A percentile compares a stretch with the other conserved stretches of the same genome.
Conservation (phyloP, 257 asterid species). For the Solanum rostratum region DNA sequence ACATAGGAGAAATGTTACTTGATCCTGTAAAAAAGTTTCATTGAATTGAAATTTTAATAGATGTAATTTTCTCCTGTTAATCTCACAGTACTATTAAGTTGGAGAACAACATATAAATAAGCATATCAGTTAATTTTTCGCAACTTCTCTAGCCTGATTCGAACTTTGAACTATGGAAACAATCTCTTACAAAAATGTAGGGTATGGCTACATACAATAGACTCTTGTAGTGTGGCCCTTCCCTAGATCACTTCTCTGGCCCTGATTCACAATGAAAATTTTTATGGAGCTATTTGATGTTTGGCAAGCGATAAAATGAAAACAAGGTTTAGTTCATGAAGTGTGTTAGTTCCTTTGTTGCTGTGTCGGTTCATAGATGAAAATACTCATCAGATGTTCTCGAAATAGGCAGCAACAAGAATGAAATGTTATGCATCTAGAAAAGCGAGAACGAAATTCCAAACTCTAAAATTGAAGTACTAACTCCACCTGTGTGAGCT, state of each 20-base stretch:
- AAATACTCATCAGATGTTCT: not conserved
- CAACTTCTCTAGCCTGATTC: not conserved
- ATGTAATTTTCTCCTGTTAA: not conserved
- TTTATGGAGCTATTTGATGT: not conserved
- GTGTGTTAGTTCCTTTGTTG: not conserved
- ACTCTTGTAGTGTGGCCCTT: not conserved
- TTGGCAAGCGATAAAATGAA: not conserved
- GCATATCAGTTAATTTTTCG: not conserved
- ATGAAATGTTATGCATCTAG: not conserved
- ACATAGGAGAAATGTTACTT: conserved; percentile 50
- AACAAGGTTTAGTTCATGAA: not conserved
- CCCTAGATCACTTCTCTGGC: not conserved
- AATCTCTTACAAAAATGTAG: not conserved
- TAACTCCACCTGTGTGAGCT: not conserved
- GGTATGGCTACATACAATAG: not conserved
- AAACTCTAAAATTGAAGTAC: not conserved
- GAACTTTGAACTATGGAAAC: not conserved
- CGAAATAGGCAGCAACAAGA: not conserved
- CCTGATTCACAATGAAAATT: not conserved
- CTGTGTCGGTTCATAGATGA: not conserved
- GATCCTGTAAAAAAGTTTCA: conserved; percentile 34
- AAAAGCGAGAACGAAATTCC: not conserved
- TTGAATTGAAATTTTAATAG: not conserved
- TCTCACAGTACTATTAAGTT: not conserved
- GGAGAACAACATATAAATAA: not conserved